Conservation (phyloP, 345 rosid species). For the Gossypium ekmanianum region DNA sequence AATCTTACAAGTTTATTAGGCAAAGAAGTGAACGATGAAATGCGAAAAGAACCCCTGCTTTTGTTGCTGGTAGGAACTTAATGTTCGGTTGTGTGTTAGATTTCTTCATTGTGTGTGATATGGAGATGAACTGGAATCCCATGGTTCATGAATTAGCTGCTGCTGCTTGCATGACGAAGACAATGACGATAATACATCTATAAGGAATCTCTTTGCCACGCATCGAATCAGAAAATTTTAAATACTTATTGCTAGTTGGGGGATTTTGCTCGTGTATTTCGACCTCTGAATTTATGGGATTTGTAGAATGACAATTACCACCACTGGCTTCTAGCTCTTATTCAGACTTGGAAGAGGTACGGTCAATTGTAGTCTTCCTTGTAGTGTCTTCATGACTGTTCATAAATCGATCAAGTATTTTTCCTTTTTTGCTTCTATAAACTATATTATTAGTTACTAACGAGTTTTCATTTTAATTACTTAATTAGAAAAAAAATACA, state of each 20-base stretch:
- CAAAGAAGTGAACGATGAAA: conserved; percentile 52
- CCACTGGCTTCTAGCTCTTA: conserved; percentile 14
- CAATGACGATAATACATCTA: conserved; percentile 71
- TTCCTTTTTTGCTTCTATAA: conserved; percentile 8
- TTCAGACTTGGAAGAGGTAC: conserved; percentile 6
- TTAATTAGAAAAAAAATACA: no score
- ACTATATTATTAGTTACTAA: no score
- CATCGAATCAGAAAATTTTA: conserved; percentile 10
- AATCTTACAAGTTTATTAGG: conserved; percentile 43
- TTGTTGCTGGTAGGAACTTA: conserved; percentile 60
- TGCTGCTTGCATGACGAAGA: conserved; percentile 76
- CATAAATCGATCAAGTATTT: conserved; percentile 21
- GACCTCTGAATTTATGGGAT: conserved; percentile 16
- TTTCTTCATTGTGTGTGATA: conserved; percentile 59
- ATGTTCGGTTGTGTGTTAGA: conserved; percentile 81
- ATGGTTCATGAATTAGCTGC: conserved; percentile 73
- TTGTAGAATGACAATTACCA: conserved; percentile 8
- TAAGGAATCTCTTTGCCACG: conserved; percentile 20
- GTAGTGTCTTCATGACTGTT: conserved; percentile 18
- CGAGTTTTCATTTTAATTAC: fast-evolving
- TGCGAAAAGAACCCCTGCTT: conserved; percentile 64
- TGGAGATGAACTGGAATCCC: conserved; percentile 57
- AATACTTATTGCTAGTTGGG: conserved; percentile 15
- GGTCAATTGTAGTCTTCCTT: conserved; percentile 9
- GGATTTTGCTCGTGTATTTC: conserved; percentile 13